Base-by-base conservation (phyloP, 1,284 basidiomycete species). In the Prillingera fragicola region DNA sequence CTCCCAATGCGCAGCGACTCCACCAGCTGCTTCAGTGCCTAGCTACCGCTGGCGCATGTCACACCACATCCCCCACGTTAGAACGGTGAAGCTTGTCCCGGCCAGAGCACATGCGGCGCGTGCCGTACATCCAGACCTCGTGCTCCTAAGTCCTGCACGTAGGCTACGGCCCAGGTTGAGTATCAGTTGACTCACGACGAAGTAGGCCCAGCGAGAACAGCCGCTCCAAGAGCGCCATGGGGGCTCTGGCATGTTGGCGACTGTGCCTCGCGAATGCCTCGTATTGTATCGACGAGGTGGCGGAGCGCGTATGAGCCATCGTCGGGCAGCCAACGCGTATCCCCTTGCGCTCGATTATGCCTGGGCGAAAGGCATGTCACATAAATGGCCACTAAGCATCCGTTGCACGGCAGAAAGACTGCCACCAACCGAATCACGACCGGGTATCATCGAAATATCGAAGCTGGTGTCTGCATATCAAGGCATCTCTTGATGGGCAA, bases 81-180 rank as follows among this genome's bases (percentile, higher is more conserved):
- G 26, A 13, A 42, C 45, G n/a, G 25, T 22, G 19, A 47, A 38
- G 22, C 36, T 38, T 12, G 40, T n/a, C 37, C 15, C 45, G 45
- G 7, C 45, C 45, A 2, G 45, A 34, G 17, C 45, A 42, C 25
- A 41, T 10, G 22, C 43, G 40, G 25, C 18, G 24, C 4, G 29
- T 26, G 32, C 45, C 40, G 14, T 47, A 39, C 15, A 40, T 35
- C 45, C 45, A 47, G 29, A 47, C 38, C 41, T 47, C 45, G 41
- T 47, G 43, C 18, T 47, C 45, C 13, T 34, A 47, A 47, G 36
- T 47, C 45, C 45, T 47, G 39, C 17, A 22, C 4, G 22, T 19
- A 38, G 37, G 8, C 12, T 22, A 34, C 15, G 12, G 19, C 7
- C 8, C 10, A 23, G 28, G 23, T 17, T 7, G 8, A 5, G 7